A percentile compares a stretch with the other conserved stretches of the same genome.
phyloP scores from a whole-genome alignment of 305 asterid species.

The Solanum hybrid region DNA sequence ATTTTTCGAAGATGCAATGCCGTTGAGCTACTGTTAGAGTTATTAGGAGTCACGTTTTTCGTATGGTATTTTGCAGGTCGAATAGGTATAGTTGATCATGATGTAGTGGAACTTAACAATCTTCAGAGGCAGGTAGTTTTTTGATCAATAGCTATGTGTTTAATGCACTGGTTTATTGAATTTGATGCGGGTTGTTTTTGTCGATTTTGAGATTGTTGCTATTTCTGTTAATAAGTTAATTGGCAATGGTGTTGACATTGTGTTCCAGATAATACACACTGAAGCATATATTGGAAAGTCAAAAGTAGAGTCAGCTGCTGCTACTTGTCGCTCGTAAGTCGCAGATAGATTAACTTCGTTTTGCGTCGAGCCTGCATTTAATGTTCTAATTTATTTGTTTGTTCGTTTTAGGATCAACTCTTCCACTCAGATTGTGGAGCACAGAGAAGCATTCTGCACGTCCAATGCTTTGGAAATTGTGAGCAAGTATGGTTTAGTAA shows the following conservation, averaged over 20 bases:
- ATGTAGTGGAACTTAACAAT: conserved; percentile 92
- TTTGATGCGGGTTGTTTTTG: not conserved
- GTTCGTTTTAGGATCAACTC: conserved; percentile 64
- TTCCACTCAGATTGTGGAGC: conserved; percentile 60
- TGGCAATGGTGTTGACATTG: not conserved
- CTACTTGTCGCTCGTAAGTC: conserved; percentile 85
- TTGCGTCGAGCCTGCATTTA: not conserved
- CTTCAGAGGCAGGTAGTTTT: conserved; percentile 77
- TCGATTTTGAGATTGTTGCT: not conserved
- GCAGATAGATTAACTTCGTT: not conserved
- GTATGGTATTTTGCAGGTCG: conserved; percentile 45
- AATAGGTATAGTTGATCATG: conserved; percentile 93
- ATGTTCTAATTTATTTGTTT: not conserved
- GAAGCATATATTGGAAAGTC: conserved; percentile 89
- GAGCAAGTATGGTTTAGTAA: conserved; percentile 44
- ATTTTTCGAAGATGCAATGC: not conserved
- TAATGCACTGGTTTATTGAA: not conserved
- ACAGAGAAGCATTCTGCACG: conserved; percentile 77
- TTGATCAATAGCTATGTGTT: not conserved
- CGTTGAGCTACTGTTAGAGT: not conserved
- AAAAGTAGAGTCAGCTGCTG: conserved; percentile 98
- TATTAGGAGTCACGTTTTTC: not conserved
- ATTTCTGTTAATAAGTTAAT: not conserved
- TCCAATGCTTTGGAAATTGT: conserved; percentile 76
- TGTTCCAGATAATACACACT: conserved; percentile 66